Percentiles rank a stretch among this genome's conserved stretches.
Conservation (phyloP, 768 basidiomycete genomes). For the Cyathus striatus region DNA sequence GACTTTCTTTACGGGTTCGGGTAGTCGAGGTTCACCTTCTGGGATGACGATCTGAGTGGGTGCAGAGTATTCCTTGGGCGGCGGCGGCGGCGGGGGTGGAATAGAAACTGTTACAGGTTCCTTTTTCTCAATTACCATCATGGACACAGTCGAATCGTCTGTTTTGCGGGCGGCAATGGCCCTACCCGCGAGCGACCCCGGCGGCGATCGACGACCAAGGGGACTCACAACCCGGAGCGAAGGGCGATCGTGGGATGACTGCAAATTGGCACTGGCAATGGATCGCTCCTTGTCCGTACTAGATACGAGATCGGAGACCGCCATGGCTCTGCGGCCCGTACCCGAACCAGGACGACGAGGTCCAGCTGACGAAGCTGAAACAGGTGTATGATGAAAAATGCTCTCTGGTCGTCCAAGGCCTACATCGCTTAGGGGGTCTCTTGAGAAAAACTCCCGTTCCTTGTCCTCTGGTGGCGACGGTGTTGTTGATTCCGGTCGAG, state of each 20-base stretch:
- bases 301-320: slow-evolving; percentile 17
- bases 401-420: slow-evolving; percentile 25
- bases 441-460: slow-evolving; percentile 21
- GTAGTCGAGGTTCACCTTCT: slow-evolving; percentile 3
- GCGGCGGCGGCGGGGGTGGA: too few relatives aligned
- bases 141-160: slow-evolving; percentile 20
- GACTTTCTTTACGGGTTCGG: slow-evolving; percentile 9
- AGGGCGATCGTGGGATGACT: slow-evolving; percentile 8
- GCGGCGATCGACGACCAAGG: slow-evolving; percentile 37
- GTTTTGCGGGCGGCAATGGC: slow-evolving; percentile 41
- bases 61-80: too few relatives aligned
- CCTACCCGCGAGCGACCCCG: slow-evolving; percentile 41
- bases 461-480: slow-evolving; percentile 12
- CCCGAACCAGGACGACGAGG: slow-evolving; percentile 20
- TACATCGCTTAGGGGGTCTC: slow-evolving; percentile 24
- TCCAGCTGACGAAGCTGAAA: slow-evolving; percentile 11
- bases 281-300: not conserved
- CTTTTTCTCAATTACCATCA: slow-evolving; percentile 4
- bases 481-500: slow-evolving; percentile 11
- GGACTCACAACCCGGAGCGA: slow-evolving; percentile 22
- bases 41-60: too few relatives aligned
- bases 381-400: too few relatives aligned
- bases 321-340: slow-evolving; percentile 18
- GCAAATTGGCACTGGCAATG: not conserved
- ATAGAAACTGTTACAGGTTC: not conserved